Base-by-base conservation (phyloP, 1,284 basidiomycete species). In the Ceratobasidium papillatum region DNA sequence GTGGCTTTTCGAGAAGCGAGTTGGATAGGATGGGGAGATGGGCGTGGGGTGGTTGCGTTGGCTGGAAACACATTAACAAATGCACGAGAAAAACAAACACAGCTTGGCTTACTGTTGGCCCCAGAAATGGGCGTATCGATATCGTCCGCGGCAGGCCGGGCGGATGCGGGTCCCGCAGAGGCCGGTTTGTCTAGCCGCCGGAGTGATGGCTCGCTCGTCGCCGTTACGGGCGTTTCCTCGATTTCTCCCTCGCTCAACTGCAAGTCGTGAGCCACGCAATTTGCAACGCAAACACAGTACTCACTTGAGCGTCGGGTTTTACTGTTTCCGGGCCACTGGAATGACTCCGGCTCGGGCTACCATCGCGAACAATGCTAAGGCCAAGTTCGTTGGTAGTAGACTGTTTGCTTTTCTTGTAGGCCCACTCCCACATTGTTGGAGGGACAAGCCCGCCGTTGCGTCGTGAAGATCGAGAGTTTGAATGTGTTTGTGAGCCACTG, bases 351-450 rank as follows among this genome's bases (percentile, higher is more conserved):
- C 68, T 61, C 1, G 68, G 56, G 41, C 68, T 71, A n/a, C 56
- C 68, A 43, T 71, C 68, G 14, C 56, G 54, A 4, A 56, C 49
- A 30, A 71, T 71, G 17, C 61, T 56, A 36, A 69, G 66, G 36
- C 66, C 68, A 9, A 71, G 54, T n/a, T 56, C 68, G 22, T 49
- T 59, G 56, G 14, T 36, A 8, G 38, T n/a, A 4, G 51, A 34
- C 52, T 71, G 58, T 32, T 58, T 58, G 68, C 47, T 51, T 71
- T 71, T 71, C 68, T 71, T 71, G 56, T 71, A 71, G 14, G 56
- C 68, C 68, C 68, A 71, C 56, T 71, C 68, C 68, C 68, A 71
- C 68, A 71, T 71, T 19, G 68, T 47, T 47, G 68, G 68, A 19
- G 68, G 68, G 27, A 71, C 68, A 19, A 71, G 14, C 14, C 59